These are phyloP conservation scores for Aphelidium insulamus DNA, from an alignment of 371 early-diverging fungal genomes.

Conservation along the genomic window DNA sequence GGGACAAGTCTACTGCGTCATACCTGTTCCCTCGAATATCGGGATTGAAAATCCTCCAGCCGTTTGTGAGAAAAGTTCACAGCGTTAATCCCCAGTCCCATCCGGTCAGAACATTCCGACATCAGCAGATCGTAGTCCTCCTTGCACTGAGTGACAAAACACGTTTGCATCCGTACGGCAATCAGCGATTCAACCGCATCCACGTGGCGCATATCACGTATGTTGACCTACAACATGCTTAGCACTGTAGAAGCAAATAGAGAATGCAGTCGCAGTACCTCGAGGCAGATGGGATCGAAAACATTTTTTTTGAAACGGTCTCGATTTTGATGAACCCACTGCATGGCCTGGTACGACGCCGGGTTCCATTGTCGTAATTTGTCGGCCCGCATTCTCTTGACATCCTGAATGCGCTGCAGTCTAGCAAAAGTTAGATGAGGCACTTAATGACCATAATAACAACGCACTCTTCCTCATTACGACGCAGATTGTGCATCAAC, in stretches of 20 bases:
- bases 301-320: conserved; percentile 36
- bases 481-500: too few relatives aligned
- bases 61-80: conserved; percentile 17
- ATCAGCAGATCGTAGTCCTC: conserved; percentile 51
- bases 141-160: conserved; percentile 48
- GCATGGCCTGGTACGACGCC: conserved; percentile 27
- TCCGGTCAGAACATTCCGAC: conserved; percentile 27
- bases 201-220: conserved; percentile 34
- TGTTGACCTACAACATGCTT: conserved; percentile 14
- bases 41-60: conserved; percentile 14
- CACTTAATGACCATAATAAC: too few relatives aligned
- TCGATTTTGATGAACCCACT: conserved; percentile 39
- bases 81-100: conserved; percentile 28
- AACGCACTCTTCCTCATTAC: too few relatives aligned
- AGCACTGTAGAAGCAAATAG: not conserved
- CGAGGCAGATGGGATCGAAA: conserved; percentile 42
- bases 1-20: not conserved
- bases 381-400: conserved; percentile 17
- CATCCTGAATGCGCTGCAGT: conserved; percentile 27
- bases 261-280: conserved; percentile 3
- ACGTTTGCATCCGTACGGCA: conserved; percentile 20
- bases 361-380: conserved; percentile 13
- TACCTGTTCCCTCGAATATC: conserved; percentile 16
- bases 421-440: conserved; percentile 10
- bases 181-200: conserved; percentile 31